These are phyloP conservation scores for Coemansia sp. DNA, from an alignment of 192 early-diverging fungal genomes.

Conservation along the genomic window DNA sequence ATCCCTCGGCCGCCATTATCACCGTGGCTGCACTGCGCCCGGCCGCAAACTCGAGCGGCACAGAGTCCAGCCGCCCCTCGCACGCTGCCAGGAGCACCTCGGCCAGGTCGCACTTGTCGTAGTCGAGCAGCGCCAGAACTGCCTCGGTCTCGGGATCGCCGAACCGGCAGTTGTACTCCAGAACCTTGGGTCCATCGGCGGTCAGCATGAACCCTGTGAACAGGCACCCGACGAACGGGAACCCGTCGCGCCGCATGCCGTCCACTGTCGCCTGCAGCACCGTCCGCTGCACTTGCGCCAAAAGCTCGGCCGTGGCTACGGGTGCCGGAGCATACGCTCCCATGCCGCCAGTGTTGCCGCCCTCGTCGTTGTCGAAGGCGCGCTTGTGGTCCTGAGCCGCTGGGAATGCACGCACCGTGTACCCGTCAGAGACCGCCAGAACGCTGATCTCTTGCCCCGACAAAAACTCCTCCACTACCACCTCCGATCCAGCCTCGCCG, in stretches of 20 bases:
- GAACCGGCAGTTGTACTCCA: conserved; percentile 98
- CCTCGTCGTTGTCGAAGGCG: conserved; percentile 87
- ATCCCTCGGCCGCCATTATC: conserved; percentile 88
- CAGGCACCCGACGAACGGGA: conserved; percentile 94
- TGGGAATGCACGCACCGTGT: conserved; percentile 86
- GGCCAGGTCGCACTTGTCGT: conserved; percentile 76
- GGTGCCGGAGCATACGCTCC: conserved; percentile 97
- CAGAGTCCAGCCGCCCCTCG: conserved; percentile 89
- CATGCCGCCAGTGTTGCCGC: conserved; percentile 99
- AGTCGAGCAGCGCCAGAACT: conserved; percentile 83
- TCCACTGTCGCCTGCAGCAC: conserved; percentile 91
- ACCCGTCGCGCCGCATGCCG: conserved; percentile 94
- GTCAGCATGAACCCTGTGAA: conserved; percentile 98
- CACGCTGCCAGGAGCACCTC: conserved; percentile 85
- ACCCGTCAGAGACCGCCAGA: conserved; percentile 91
- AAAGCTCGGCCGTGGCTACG: conserved; percentile 76
- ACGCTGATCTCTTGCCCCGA: conserved; percentile 92
- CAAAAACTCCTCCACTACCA: conserved; percentile 95
- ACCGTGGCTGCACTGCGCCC: conserved; percentile 84
- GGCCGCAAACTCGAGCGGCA: conserved; percentile 68
- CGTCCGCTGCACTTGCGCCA: conserved; percentile 68
- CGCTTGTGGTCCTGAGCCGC: conserved; percentile 99
- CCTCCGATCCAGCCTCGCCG: conserved; percentile 84
- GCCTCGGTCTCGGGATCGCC: conserved; percentile 99
- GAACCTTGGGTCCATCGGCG: conserved; percentile 82